Base-by-base conservation (phyloP, 768 basidiomycete species). In the Hypholoma fasciculare region DNA sequence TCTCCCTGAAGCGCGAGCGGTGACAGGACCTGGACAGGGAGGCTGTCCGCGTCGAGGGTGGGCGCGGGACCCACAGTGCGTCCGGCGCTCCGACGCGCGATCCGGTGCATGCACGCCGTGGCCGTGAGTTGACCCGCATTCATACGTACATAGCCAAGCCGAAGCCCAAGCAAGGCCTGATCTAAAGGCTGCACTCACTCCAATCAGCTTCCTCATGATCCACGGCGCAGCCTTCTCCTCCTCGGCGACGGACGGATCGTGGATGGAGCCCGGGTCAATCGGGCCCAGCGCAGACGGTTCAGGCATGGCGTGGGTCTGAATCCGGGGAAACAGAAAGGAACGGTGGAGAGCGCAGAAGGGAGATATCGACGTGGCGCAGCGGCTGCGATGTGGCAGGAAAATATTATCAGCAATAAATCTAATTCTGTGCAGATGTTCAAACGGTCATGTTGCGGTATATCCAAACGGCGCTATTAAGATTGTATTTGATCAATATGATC, bases 191-290 rank as follows among this genome's bases (percentile, higher is more conserved):
- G 30, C n/a, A 77, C 82, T 65, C 69, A 86, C 85, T 60, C 84
- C 86, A 19, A 83, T 83, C 4, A 88, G 77, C 70, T 86, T 87
- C 53, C 86, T 72, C 38, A 88, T 74, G 55, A 86, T 81, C 85
- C 85, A 87, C 60, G 84, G 82, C 14, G 82, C 82, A 7, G 76
- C 65, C 55, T 82, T 83, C 69, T 88, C 83, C 51, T 75, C 74
- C 69, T 87, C 86, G 44, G 26, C 9, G n/a, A 27, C 16, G n/a
- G 44, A 66, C 61, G 71, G 72, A 49, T 61, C 71, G 56, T 34
- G 66, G 16, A 80, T 60, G 26, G 80, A 82, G 37, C 74, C 68
- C 7, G 82, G 82, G 70, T 84, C 79, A 49, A 84, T 74, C 4
- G 81, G 79, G 8, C 78, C 80, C 19, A 84, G 72, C 2, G 77